These are phyloP conservation scores for Vishniacozyma victoriae DNA, from an alignment of 768 basidiomycete genomes.

Conservation along the genomic window DNA sequence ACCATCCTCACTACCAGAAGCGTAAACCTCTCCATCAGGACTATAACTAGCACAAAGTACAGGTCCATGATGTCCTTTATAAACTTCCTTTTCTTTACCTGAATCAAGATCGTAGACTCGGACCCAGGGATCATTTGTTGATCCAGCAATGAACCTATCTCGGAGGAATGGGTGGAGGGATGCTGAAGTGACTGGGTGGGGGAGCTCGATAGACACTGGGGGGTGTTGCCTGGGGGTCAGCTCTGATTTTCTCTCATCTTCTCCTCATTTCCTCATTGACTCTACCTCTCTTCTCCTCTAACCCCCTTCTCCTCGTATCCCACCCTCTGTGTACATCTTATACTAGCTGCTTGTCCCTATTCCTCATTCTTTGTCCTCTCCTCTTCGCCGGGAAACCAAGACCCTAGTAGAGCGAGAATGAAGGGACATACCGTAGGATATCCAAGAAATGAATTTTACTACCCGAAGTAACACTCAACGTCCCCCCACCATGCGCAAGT, in stretches of 20 bases:
- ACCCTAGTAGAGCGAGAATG: not conserved
- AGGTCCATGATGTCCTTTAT: slow-evolving; percentile 96
- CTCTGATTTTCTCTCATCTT: not conserved
- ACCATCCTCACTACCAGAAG: slow-evolving; percentile 81
- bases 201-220: slow-evolving; percentile 69
- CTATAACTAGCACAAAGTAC: slow-evolving; percentile 90
- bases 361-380: too few relatives aligned
- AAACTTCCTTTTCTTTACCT: slow-evolving; percentile 81
- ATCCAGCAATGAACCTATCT: slow-evolving; percentile 89
- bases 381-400: slow-evolving; percentile 13
- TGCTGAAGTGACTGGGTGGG: slow-evolving; percentile 85
- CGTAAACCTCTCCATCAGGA: slow-evolving; percentile 96
- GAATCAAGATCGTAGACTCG: slow-evolving; percentile 76
- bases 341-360: too few relatives aligned
- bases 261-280: too few relatives aligned
- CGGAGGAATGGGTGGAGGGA: slow-evolving; percentile 85
- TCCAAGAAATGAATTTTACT: slow-evolving; percentile 87
- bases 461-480: slow-evolving; percentile 83
- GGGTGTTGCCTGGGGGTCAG: slow-evolving; percentile 58
- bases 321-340: too few relatives aligned
- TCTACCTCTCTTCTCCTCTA: too few relatives aligned
- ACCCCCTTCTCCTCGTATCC: too few relatives aligned
- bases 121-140: slow-evolving; percentile 89
- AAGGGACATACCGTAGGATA: slow-evolving; percentile 51
- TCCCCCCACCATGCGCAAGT: slow-evolving; percentile 66